Percentiles rank a stretch among this genome's conserved stretches.
phyloP scores from a whole-genome alignment of 139 green algal genomes.

The Tetradesmus lagerheimii region DNA sequence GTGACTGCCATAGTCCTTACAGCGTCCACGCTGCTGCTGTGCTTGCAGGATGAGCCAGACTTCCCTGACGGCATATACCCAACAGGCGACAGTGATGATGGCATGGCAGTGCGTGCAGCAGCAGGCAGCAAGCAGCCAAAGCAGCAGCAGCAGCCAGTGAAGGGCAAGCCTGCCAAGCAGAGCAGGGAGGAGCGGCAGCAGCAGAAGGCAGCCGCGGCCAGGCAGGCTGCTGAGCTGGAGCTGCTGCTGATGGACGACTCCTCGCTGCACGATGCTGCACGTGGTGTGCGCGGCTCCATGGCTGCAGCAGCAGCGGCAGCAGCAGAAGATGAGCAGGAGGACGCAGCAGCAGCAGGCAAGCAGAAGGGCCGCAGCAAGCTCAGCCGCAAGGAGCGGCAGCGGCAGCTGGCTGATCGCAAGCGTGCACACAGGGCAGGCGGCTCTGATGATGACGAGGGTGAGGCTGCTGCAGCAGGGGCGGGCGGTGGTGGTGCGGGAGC shows the following conservation, averaged over 20 bases:
- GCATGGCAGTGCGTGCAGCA: not conserved
- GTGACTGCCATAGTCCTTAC: not conserved
- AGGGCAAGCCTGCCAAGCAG: conserved; percentile 29
- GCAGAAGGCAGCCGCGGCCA: conserved; percentile 45
- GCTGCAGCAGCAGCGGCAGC: not conserved
- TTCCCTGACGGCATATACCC: not conserved
- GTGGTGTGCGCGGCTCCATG: conserved; percentile 19
- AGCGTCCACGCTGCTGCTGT: not conserved
- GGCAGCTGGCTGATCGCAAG: conserved; percentile 34
- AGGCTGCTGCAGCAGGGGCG: conserved; percentile 51
- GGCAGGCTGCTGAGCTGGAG: conserved; percentile 88
- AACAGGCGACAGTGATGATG: conserved; percentile 5
- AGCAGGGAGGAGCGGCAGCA: conserved; percentile 45
- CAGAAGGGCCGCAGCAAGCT: conserved; percentile 30
- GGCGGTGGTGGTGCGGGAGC: not conserved
- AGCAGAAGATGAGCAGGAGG: conserved; percentile 31
- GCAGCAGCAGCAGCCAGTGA: conserved; percentile 48
- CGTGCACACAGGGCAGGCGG: conserved; percentile 49
- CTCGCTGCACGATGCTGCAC: conserved; percentile 57
- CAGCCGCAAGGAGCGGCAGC: conserved; percentile 43
- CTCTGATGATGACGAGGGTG: conserved; percentile 64
- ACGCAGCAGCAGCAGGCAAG: not conserved
- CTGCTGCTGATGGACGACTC: conserved; percentile 95
- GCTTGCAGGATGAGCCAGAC: conserved; percentile 6
- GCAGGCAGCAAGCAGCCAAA: conserved; percentile 20